Evolutionary conservation across 176 grass and related monocot species (phyloP), one percentile per base, ranked within the genome.

Genomic region (Miscanthus lutarioriparius): DNA sequence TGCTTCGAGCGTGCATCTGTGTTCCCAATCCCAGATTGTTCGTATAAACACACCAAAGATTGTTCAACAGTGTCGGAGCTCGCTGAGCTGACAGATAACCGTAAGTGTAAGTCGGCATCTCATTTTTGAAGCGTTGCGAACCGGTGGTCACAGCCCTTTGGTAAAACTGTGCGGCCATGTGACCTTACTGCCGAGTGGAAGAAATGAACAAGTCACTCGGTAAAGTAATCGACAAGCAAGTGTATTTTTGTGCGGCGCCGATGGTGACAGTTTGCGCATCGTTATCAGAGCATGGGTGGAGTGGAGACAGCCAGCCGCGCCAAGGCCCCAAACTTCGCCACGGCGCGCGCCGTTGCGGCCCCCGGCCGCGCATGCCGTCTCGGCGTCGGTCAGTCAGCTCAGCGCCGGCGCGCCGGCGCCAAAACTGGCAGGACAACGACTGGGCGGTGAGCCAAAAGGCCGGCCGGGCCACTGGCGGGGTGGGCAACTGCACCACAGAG

Each of bases 401-500:
- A 67, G 76, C 54, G 27, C 80, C 80, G 66, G 20, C 38, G n/a
- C 11, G 45, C 78, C 77, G 43, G 82, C 70, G 77, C 19, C 65
- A 25, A 54, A 72, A 77, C 83, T 15, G 78, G 82, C 83, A 70
- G 64, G 77, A 70, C 67, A 76, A 51, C 49, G 70, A 80, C 82
- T 36, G 9, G 38, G 2, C 23, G 11, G 68, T 27, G 62, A 45
- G 14, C 48, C 61, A 13, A n/a, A 35, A 59, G 48, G 36, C 37
- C 23, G 23, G 19, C 3, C 9, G 73, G 47, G 15, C 6, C 6
- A 53, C 23, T 38, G 67, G 37, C 12, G 22, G 4, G 36, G 36
- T 26, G n/a, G 23, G 38, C 69, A 10, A 14, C 13, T 5, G 48
- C 10, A 71, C 38, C 19, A 8, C 54, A 12, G 5, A 22, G 15